phyloP scores from a whole-genome alignment of 306 rosid genomes.

The Hippophae tibetana region DNA sequence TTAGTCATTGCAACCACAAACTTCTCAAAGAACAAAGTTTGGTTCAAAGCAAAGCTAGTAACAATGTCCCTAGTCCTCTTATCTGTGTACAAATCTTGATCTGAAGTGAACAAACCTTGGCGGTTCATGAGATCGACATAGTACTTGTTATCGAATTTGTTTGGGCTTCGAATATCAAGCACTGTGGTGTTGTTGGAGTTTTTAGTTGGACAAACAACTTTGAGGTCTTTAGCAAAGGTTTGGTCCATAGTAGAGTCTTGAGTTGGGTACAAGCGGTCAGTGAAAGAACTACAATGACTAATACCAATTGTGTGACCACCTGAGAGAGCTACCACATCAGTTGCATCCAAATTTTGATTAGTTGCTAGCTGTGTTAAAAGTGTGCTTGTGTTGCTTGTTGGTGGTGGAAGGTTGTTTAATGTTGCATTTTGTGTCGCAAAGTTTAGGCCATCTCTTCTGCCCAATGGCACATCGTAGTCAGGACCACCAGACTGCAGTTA shows the following conservation, averaged over 20 bases:
- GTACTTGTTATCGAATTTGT: constrained; percentile 50
- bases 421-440: constrained; percentile 27
- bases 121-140: constrained; percentile 39
- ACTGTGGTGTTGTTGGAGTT: constrained; percentile 21
- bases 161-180: constrained; percentile 39
- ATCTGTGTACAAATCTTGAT: constrained; percentile 35
- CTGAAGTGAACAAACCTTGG: constrained; percentile 57
- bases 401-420: constrained; percentile 28
- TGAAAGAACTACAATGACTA: constrained; percentile 36
- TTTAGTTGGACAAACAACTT: constrained; percentile 17
- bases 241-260: constrained; percentile 39
- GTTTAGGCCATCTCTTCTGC: constrained; percentile 43
- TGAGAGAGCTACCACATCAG: constrained; percentile 44
- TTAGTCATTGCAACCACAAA: constrained; percentile 34
- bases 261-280: constrained; percentile 34
- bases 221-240: constrained; percentile 37
- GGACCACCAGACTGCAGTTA: constrained; percentile 62
- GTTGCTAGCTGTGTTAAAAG: constrained; percentile 17
- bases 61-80: constrained; percentile 37
- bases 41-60: constrained; percentile 29
- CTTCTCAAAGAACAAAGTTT: constrained; percentile 41
- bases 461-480: constrained; percentile 42
- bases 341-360: constrained; percentile 24
- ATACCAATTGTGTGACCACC: constrained; percentile 62
- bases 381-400: constrained; percentile 10